Base-by-base conservation (phyloP, 805 yeast species). In the Yarrowia sp. region DNA sequence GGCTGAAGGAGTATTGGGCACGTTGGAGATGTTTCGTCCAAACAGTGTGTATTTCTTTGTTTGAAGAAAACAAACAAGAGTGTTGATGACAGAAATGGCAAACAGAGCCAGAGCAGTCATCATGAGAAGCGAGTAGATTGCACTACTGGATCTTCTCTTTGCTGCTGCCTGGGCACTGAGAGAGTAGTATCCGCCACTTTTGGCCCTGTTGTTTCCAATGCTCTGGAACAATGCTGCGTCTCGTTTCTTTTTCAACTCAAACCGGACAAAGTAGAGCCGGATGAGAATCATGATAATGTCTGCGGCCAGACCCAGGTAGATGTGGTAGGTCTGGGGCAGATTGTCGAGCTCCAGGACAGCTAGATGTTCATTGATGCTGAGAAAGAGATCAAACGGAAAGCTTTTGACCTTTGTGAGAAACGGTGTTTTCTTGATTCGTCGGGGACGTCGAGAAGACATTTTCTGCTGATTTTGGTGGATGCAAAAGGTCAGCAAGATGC, bases 1-100 rank as follows among this genome's bases (percentile, higher is more conserved):
- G 1, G 71, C 71, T 4, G 73, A 71, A 11, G 71, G 70, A 3
- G 73, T 69, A n/a, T 46, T 66, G n/a, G 72, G 72, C 3, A 58
- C 46, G 43, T 70, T 69, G 36, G 49, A 56, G 4, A 67, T n/a
- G 1, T 67, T 49, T 22, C 71, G 26, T 8, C 69, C 73, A 66
- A 69, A 48, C 43, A 71, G 61, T 2, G 69, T 67, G 54, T 71
- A 71, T 19, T 61, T 65, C 33, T 66, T 65, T 9, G 44, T 65
- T 36, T 65, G 58, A 8, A 38, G 41, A 17, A 52, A 58, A 28
- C 70, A 66, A 28, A 64, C 66, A n/a, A 49, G 19, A 8, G 65
- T 48, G 54, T 71, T 71, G 35, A 62, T 19, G 0, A 67, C 8
- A 28, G 70, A 67, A 5, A 62, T n/a, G 1, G 62, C 62, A 16